Conservation (phyloP, 805 yeast species). For the Pichia manshurica region DNA sequence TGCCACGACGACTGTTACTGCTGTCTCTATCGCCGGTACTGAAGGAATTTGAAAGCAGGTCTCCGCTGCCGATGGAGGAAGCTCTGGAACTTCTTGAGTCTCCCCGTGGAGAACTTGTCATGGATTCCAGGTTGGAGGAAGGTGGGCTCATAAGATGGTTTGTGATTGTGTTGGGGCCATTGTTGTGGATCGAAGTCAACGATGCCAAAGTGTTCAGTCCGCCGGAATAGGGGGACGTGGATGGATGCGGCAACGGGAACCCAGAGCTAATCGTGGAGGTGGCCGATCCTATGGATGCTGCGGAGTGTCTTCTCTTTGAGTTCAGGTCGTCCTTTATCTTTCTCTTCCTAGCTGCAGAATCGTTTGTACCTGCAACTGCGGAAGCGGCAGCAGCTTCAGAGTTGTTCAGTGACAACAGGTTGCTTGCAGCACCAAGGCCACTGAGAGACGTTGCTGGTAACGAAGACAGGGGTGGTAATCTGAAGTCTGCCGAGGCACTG, state of each 20-base stretch:
- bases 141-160: slow-evolving; percentile 5
- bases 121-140: slow-evolving; percentile 5
- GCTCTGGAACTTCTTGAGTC: slow-evolving; percentile 13
- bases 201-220: slow-evolving; percentile 4
- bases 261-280: slow-evolving; percentile 8
- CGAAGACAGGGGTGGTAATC: slow-evolving; percentile 12
- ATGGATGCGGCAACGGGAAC: slow-evolving; percentile 22
- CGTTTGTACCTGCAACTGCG: slow-evolving; percentile 8
- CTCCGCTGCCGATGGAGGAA: slow-evolving; percentile 14
- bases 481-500: slow-evolving; percentile 23
- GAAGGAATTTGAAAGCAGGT: slow-evolving; percentile 3
- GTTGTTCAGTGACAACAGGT: background rate
- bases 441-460: background rate
- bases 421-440: too few species aligned
- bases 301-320: slow-evolving; percentile 28
- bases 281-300: slow-evolving; percentile 23
- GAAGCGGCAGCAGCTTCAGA: slow-evolving; percentile 5
- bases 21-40: slow-evolving; percentile 6
- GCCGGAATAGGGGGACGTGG: slow-evolving; percentile 14
- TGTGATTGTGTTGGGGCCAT: background rate
- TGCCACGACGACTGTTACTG: slow-evolving; percentile 12
- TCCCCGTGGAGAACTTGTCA: slow-evolving; percentile 10
- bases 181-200: slow-evolving; percentile 1
- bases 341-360: slow-evolving; percentile 24
- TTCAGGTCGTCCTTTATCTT: slow-evolving; percentile 23